A percentile compares a stretch with the other conserved stretches of the same genome.
Conservation (phyloP, 2,329 filamentous ascomycete genomes). For the Sclerotinia borealis region DNA sequence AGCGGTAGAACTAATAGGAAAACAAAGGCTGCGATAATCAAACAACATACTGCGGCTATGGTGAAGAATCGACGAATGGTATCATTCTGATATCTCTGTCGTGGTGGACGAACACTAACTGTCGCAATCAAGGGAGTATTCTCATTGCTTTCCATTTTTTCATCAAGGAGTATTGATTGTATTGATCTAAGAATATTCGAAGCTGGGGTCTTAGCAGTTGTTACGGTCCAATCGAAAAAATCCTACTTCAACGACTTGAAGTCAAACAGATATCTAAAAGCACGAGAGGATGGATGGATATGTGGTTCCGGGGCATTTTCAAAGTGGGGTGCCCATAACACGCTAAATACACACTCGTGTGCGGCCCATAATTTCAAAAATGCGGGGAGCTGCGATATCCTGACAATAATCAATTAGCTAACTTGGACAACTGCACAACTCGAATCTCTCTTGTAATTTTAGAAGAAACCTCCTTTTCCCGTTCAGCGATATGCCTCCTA, state of each 20-base stretch:
- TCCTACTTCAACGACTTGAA: background rate
- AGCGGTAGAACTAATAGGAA: conserved; percentile 45
- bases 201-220: background rate
- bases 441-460: background rate
- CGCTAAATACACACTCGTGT: background rate
- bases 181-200: no score
- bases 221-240: background rate
- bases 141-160: conserved; percentile 34
- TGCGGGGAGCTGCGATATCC: background rate
- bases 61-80: conserved; percentile 61
- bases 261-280: no score
- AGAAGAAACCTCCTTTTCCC: background rate
- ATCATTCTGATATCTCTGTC: conserved; percentile 52
- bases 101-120: conserved; percentile 48
- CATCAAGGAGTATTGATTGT: background rate
- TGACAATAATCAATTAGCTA: background rate
- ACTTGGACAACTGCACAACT: background rate
- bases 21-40: conserved; percentile 36
- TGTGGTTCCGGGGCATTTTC: no score
- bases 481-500: background rate
- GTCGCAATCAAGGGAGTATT: conserved; percentile 62
- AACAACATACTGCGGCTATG: conserved; percentile 49
- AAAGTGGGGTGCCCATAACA: background rate
- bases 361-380: conserved; percentile 3
- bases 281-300: no score